Evolutionary conservation across 805 yeast species (phyloP).

Genomic region (Kuraishia borneana): DNA sequence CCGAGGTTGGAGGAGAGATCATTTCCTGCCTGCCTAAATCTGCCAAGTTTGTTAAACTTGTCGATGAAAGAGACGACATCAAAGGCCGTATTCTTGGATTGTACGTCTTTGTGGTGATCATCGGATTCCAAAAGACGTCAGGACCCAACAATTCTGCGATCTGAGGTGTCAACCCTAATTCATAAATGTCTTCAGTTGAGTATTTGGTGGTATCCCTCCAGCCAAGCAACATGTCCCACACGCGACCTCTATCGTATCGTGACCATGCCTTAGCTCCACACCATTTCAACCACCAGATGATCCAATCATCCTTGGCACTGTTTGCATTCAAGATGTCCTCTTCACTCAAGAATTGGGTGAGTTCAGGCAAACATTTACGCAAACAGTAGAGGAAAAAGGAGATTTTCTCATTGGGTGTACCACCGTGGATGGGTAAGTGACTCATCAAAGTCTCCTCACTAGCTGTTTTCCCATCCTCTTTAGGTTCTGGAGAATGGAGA

Average conservation of each 20-base stretch:
- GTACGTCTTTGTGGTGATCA: constrained; percentile 8
- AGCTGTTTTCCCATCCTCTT: constrained; percentile 8
- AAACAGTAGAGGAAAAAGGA: constrained; percentile 57
- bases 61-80: constrained; percentile 7
- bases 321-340: constrained; percentile 61
- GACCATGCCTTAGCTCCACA: constrained; percentile 82
- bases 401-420: constrained; percentile 54
- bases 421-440: constrained; percentile 43
- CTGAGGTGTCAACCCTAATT: constrained; percentile 9
- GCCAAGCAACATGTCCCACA: constrained; percentile 83
- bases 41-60: constrained; percentile 3
- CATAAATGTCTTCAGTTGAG: not conserved
- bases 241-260: constrained; percentile 68
- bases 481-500: constrained; percentile 57
- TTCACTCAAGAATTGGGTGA: constrained; percentile 65
- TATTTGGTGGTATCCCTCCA: constrained; percentile 31
- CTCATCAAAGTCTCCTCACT: constrained; percentile 8
- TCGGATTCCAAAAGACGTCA: constrained; percentile 53
- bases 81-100: constrained; percentile 3
- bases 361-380: constrained; percentile 58
- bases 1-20: constrained; percentile 33
- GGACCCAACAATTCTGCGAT: constrained; percentile 30
- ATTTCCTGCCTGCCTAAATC: no score
- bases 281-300: constrained; percentile 91
- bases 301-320: constrained; percentile 73